Conservation (phyloP, 108 stramenopile genomes). For the Schizochytrium sp. region DNA sequence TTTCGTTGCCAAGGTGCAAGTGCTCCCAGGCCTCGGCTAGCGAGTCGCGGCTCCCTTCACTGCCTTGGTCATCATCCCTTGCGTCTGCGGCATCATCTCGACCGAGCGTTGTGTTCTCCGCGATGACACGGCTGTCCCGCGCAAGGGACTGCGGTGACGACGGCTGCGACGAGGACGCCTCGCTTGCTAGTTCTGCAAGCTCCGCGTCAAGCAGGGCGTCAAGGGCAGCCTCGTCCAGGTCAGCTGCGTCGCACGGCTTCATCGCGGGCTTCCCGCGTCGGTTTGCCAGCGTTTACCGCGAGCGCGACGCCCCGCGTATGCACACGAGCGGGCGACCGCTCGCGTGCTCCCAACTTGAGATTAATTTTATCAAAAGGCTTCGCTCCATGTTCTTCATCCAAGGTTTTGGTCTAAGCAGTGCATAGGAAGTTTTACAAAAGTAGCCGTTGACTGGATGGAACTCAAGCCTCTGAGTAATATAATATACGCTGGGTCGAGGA, state of each 20-base stretch:
- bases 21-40: neutral
- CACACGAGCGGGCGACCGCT: too few species aligned
- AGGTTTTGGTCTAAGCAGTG: neutral
- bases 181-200: neutral
- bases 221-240: neutral
- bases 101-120: neutral
- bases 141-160: too few species aligned
- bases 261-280: neutral
- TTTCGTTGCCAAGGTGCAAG: neutral
- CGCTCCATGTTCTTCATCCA: neutral
- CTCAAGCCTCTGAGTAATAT: neutral
- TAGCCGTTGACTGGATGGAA: neutral
- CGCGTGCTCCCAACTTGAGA: neutral
- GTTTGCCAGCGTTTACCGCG: too few species aligned
- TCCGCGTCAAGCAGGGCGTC: neutral
- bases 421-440: neutral
- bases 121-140: neutral
- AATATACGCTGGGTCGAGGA: neutral
- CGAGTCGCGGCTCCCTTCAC: neutral
- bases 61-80: neutral
- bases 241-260: neutral
- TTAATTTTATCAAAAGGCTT: neutral
- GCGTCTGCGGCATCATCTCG: neutral
- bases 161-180: neutral
- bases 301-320: too few species aligned